Conservation (phyloP, 768 basidiomycete genomes). For the Pisolithus albus region DNA sequence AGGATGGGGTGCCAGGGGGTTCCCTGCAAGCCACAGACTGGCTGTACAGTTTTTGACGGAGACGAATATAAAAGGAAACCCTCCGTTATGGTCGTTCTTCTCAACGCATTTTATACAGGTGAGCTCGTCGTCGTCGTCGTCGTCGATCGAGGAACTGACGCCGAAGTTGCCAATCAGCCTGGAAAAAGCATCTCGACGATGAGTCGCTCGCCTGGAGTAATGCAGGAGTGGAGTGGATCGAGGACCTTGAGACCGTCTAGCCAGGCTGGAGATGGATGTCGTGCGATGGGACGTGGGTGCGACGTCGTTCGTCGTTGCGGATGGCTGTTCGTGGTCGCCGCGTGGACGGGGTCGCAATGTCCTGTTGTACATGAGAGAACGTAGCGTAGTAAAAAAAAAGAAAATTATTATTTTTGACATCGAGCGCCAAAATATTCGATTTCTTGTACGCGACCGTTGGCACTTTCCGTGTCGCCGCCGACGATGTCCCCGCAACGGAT, state of each 20-base stretch:
- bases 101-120: constrained; percentile 62
- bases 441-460: not conserved
- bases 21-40: constrained; percentile 34
- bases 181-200: constrained; percentile 87
- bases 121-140: constrained; percentile 16
- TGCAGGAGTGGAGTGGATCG: constrained; percentile 64
- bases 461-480: not conserved
- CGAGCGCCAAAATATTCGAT: not conserved
- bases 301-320: constrained; percentile 45
- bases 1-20: constrained; percentile 33
- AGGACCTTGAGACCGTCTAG: constrained; percentile 87
- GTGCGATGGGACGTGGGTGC: constrained; percentile 87
- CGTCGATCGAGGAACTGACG: not conserved
- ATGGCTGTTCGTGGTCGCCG: constrained; percentile 57
- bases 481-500: constrained; percentile 61
- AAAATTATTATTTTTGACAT: too few relatives aligned
- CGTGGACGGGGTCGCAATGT: constrained; percentile 80
- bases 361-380: constrained; percentile 62
- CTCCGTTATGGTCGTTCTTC: not conserved
- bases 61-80: constrained; percentile 18
- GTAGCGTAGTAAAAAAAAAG: too few relatives aligned
- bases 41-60: constrained; percentile 31
- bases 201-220: constrained; percentile 54
- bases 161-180: constrained; percentile 33
- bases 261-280: constrained; percentile 60